Conservation (phyloP, 352 stramenopile species). For the Globisporangium middletonii region DNA sequence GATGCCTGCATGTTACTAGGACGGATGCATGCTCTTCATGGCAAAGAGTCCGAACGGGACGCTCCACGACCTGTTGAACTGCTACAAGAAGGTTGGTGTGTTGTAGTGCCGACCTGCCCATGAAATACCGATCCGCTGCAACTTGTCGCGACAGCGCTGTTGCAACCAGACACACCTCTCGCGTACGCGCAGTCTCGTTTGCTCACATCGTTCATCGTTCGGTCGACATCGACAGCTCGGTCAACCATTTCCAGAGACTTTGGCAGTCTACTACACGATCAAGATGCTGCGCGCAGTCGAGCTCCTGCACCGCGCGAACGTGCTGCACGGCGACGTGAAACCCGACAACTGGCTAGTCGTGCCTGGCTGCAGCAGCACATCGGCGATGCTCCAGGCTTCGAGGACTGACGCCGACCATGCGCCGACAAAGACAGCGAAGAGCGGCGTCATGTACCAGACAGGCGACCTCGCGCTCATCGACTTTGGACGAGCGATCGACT, state of each 20-base stretch:
- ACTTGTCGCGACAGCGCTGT: background rate
- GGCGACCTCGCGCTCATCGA: conserved; percentile 72
- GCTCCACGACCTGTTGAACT: conserved; percentile 72
- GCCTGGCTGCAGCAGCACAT: conserved; percentile 15
- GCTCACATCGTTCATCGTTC: conserved; percentile 1
- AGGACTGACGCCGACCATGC: no score
- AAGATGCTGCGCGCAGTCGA: conserved; percentile 75
- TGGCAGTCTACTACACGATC: conserved; percentile 74
- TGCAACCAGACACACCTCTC: background rate
- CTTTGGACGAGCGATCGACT: conserved; percentile 80
- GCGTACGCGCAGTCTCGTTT: background rate
- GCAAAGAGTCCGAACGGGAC: conserved; percentile 61
- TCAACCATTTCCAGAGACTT: conserved; percentile 54
- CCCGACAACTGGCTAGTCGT: conserved; percentile 83
- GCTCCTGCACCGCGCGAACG: conserved; percentile 43
- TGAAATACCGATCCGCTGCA: background rate
- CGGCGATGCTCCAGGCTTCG: conserved; percentile 3
- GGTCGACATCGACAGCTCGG: conserved; percentile 25
- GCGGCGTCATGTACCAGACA: conserved; percentile 17
- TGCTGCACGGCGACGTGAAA: conserved; percentile 85
- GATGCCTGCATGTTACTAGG: conserved; percentile 24
- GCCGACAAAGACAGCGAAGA: conserved; percentile 11
- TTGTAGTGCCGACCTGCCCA: no score
- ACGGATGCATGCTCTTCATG: conserved; percentile 74
- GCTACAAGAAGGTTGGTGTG: conserved; percentile 59